Evolutionary conservation across 768 basidiomycete species (phyloP).

Genomic region (Tubosaeta sp.): DNA sequence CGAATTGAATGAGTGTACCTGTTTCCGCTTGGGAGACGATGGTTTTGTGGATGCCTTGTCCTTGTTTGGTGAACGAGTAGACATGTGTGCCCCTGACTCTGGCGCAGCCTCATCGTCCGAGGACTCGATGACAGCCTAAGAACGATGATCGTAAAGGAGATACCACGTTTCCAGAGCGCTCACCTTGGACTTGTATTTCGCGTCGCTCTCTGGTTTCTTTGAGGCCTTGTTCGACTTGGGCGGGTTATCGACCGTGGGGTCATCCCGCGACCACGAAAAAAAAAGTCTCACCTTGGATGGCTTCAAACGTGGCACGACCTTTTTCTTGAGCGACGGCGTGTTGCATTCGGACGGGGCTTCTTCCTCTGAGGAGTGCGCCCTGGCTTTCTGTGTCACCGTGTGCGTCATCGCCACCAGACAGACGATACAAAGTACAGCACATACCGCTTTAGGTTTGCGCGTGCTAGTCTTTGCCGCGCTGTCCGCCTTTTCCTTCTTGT

Average conservation of each 20-base stretch:
- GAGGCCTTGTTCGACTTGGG: constrained; percentile 6
- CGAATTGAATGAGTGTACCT: constrained; percentile 1
- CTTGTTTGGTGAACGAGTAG: constrained; percentile 9
- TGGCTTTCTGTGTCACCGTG: not conserved
- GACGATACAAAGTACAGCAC: not conserved
- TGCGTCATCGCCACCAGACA: not conserved
- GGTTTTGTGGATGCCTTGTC: not conserved
- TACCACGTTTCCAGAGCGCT: not conserved
- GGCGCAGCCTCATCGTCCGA: constrained; percentile 24
- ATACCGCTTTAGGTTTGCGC: constrained; percentile 13
- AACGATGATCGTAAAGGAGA: not conserved
- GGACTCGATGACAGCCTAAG: constrained; percentile 26
- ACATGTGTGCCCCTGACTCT: constrained; percentile 1
- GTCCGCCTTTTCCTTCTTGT: constrained; percentile 12
- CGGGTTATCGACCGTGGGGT: constrained; percentile 4
- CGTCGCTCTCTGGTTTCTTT: constrained; percentile 19
- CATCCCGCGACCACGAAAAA: not conserved
- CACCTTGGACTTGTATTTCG: constrained; percentile 27
- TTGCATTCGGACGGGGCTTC: constrained; percentile 1
- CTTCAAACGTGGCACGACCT: constrained; percentile 7
- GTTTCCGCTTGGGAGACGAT: constrained; percentile 11
- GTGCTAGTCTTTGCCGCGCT: not conserved
- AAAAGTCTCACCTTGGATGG: constrained; percentile 8
- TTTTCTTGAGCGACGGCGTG: constrained; percentile 5
- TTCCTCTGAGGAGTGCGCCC: not conserved